These are phyloP conservation scores for Aspergillus olivimuriae DNA, from an alignment of 495 filamentous ascomycete species.

Conservation along the genomic window DNA sequence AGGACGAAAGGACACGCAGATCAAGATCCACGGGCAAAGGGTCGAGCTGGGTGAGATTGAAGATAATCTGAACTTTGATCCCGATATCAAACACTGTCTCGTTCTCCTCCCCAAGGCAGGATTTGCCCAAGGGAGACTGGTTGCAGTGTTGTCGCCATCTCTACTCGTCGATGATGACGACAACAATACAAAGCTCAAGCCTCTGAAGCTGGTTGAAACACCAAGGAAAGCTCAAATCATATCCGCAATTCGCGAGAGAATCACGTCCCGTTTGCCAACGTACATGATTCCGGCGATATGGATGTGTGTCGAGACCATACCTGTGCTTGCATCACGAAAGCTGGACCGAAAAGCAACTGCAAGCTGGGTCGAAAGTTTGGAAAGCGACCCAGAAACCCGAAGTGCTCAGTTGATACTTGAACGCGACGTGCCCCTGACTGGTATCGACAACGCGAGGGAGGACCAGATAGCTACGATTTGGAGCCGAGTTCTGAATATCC, in stretches of 20 bases:
- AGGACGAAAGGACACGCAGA: slow-evolving; percentile 58
- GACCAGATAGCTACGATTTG: slow-evolving; percentile 37
- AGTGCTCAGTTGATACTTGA: too few relatives aligned
- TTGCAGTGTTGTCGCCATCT: slow-evolving; percentile 29
- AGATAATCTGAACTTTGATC: slow-evolving; percentile 35
- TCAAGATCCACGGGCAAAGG: slow-evolving; percentile 62
- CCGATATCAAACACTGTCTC: slow-evolving; percentile 32
- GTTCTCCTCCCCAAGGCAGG: slow-evolving; percentile 39
- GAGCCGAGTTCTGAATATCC: slow-evolving; percentile 49
- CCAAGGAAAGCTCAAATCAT: slow-evolving; percentile 20
- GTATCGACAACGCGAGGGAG: slow-evolving; percentile 29
- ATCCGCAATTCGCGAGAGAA: slow-evolving; percentile 24
- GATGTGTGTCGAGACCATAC: slow-evolving; percentile 43
- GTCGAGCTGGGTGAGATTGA: slow-evolving; percentile 64
- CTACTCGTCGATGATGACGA: slow-evolving; percentile 18
- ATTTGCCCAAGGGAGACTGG: slow-evolving; percentile 33
- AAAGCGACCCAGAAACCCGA: slow-evolving; percentile 21
- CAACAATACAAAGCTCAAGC: slow-evolving; percentile 15
- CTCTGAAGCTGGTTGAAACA: slow-evolving; percentile 20
- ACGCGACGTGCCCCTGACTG: slow-evolving; percentile 13
- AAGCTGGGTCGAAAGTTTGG: slow-evolving; percentile 29
- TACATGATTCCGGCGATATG: slow-evolving; percentile 55
- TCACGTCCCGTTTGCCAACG: slow-evolving; percentile 30
- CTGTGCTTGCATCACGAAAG: slow-evolving; percentile 47
- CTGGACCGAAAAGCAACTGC: slow-evolving; percentile 40